These are phyloP conservation scores for Tympanopsis confertula DNA, from an alignment of 2,329 filamentous ascomycete genomes.

Conservation along the genomic window DNA sequence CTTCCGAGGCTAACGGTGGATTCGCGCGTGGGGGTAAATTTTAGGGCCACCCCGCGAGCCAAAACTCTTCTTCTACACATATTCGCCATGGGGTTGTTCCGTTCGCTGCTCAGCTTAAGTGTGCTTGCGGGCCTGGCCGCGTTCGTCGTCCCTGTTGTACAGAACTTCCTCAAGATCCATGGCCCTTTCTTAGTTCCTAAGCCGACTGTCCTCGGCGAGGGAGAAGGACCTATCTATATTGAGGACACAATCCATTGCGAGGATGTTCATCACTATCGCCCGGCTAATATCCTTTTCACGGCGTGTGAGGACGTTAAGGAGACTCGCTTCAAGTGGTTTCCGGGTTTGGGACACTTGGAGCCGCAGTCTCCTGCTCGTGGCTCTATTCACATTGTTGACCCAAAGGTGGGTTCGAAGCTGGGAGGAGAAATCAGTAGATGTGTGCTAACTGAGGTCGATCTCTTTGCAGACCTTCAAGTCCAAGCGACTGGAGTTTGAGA, in stretches of 20 bases:
- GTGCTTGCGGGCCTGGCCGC: too few species aligned
- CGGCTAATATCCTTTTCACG: conserved; percentile 36
- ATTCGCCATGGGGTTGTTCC: too few species aligned
- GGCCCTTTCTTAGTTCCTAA: too few species aligned
- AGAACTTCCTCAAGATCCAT: too few species aligned
- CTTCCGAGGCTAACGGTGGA: too few species aligned
- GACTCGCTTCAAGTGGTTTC: conserved; percentile 38
- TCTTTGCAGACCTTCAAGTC: conserved; percentile 27
- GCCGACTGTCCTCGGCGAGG: conserved; percentile 8
- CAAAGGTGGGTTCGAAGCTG: conserved; percentile 24
- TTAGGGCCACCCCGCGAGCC: too few species aligned
- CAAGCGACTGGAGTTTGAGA: conserved; percentile 31
- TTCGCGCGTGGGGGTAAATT: too few species aligned
- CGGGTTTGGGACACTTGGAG: conserved; percentile 27
- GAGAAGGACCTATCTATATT: conserved; percentile 25
- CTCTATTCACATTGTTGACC: conserved; percentile 39
- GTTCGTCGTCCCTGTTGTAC: too few species aligned
- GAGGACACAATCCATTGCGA: conserved; percentile 44
- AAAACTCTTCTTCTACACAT: too few species aligned
- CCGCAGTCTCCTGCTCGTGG: conserved; percentile 27
- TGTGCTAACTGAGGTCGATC: not conserved
- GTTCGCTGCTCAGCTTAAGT: too few species aligned
- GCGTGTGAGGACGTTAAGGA: conserved; percentile 36
- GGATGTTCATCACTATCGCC: conserved; percentile 42
- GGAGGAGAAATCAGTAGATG: not conserved